Evolutionary conservation across 345 rosid genomes (phyloP), one percentile per base, ranked within the genome.

Genomic region (Zanthoxylum bungeanum): DNA sequence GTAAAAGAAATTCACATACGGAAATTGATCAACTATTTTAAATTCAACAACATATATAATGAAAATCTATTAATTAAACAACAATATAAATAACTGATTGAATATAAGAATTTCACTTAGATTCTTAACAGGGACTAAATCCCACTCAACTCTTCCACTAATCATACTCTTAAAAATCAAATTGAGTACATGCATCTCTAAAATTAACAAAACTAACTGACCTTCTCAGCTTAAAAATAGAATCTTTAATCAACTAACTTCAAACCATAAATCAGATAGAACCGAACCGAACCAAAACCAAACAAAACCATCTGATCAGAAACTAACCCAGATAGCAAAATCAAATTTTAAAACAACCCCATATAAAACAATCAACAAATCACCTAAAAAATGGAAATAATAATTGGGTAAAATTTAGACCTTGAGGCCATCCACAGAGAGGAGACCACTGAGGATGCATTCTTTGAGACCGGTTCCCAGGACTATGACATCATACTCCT

Each of bases 381-480:
- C 28, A 47, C 1, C 12, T n/a, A 19, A 16, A 9, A 60, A 16
- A 5, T 1, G 27, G 8, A n/a, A n/a, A 27, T 1, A 16, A 52
- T 22, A 53, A 31, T 2, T 9, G 46, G 49, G 16, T 1, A n/a
- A 31, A 37, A 2, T n/a, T 4, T 42, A 76, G 76, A 96, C 99
- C 99, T 93, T 96, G 71, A 93, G 86, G 71, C 99, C 93, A 56
- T 93, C 98, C 72, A 95, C 99, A 61, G 99, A 95, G 85, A 95
- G 99, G 67, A 95, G 97, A 36, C 99, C 99, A 70, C 98, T 93
- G 70, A 95, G 97, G 85, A 95, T 95, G 82, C 99, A 95, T 81
- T 95, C 99, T 78, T 95, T 95, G 82, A 95, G 99, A 72, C 99
- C 99, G 53, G 99, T 95, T 42, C 99, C 99, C 46, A 95, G 77